These are phyloP conservation scores for Mallotus nudiflorus DNA, from an alignment of 345 rosid species.

Conservation along the genomic window DNA sequence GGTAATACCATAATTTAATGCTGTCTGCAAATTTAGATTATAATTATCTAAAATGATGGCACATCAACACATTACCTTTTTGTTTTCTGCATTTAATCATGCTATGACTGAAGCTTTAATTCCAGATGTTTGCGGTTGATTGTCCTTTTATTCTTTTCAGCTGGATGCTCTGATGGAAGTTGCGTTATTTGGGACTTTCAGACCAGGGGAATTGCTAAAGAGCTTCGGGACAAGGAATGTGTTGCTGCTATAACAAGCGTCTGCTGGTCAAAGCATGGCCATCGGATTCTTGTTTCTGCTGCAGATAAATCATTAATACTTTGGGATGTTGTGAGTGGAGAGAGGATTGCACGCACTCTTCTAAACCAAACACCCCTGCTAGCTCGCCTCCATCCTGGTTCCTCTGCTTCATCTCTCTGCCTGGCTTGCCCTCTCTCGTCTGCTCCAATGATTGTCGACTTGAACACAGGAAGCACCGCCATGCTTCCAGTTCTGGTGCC, in stretches of 20 bases:
- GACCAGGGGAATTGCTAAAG: constrained; percentile 91
- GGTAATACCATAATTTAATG: too few relatives aligned
- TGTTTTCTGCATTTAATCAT: too few relatives aligned
- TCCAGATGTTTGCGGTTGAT: constrained; percentile 2
- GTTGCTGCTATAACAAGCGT: constrained; percentile 85
- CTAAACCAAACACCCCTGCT: constrained; percentile 81
- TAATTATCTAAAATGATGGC: too few relatives aligned
- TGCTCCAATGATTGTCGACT: constrained; percentile 89
- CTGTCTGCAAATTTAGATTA: too few relatives aligned
- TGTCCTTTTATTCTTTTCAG: constrained; percentile 32
- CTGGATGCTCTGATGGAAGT: constrained; percentile 96
- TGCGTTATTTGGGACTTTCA: constrained; percentile 97
- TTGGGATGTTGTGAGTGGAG: constrained; percentile 83
- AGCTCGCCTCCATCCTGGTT: constrained; percentile 87
- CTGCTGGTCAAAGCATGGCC: constrained; percentile 94
- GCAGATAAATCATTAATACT: constrained; percentile 91
- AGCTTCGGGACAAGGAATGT: constrained; percentile 76
- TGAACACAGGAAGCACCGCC: constrained; percentile 60
- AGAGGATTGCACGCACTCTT: constrained; percentile 57
- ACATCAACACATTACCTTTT: too few relatives aligned
- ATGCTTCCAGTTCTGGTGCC: constrained; percentile 66
- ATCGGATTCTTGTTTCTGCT: constrained; percentile 87
- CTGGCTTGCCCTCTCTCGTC: constrained; percentile 91
- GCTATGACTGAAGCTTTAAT: too few relatives aligned
- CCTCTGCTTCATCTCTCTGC: constrained; percentile 75